Evolutionary conservation across 148 eudicot genomes (phyloP).

Genomic region (Arbutus unedo): DNA sequence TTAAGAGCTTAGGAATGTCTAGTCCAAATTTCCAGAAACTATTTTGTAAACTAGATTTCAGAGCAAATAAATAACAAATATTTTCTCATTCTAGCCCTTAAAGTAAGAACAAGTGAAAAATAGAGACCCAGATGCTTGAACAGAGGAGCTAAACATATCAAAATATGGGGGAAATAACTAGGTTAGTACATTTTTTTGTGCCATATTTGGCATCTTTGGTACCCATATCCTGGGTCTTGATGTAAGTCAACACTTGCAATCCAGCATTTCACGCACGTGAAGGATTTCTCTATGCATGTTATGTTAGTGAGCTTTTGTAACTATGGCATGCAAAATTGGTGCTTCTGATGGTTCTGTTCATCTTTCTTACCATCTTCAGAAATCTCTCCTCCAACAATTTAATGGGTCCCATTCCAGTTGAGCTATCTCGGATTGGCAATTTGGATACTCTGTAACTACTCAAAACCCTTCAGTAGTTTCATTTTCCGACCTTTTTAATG

Average conservation of each 20-base stretch:
- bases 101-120: too few species aligned
- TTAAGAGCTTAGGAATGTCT: neutral
- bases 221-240: neutral
- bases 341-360: constrained; percentile 1
- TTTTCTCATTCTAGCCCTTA: neutral
- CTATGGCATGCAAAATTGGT: neutral
- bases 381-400: constrained; percentile 83
- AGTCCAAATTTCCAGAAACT: neutral
- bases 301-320: neutral
- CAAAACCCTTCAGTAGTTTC: neutral
- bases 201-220: neutral
- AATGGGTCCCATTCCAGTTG: constrained; percentile 81
- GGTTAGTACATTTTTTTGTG: neutral
- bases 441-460: constrained; percentile 80
- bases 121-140: neutral
- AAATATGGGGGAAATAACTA: neutral
- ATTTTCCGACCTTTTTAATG: neutral
- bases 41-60: neutral
- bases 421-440: constrained; percentile 91
- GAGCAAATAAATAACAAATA: neutral
- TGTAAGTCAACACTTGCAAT: neutral
- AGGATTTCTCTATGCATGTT: neutral
- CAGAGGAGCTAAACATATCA: neutral
- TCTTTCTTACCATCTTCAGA: constrained; percentile 32
- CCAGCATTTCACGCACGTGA: neutral